phyloP scores from a whole-genome alignment of 805 yeast species.

The Maudiozyma bulderi region DNA sequence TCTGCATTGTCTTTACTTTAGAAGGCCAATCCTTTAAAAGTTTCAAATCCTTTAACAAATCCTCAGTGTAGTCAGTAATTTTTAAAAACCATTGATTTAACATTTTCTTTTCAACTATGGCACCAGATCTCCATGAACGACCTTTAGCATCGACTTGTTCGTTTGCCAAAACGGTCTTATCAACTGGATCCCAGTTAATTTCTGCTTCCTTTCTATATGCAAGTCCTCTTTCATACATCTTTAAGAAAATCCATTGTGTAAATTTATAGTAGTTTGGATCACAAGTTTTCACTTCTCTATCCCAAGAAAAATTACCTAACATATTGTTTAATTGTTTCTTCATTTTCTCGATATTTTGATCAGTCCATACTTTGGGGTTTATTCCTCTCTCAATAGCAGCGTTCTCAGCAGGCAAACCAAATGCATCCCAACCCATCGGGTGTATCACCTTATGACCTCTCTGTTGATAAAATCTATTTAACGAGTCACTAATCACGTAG shows the following conservation, averaged over 20 bases:
- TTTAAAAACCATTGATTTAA: slow-evolving; percentile 91
- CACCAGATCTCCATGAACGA: slow-evolving; percentile 95
- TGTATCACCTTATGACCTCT: slow-evolving; percentile 74
- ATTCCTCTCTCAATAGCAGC: slow-evolving; percentile 86
- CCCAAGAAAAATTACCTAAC: slow-evolving; percentile 91
- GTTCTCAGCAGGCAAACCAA: slow-evolving; percentile 96
- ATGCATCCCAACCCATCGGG: slow-evolving; percentile 99
- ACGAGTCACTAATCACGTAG: slow-evolving; percentile 78
- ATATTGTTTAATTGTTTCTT: slow-evolving; percentile 67
- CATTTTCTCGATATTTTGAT: slow-evolving; percentile 72
- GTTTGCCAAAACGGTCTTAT: slow-evolving; percentile 87
- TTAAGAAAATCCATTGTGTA: slow-evolving; percentile 79
- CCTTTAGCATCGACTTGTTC: slow-evolving; percentile 94
- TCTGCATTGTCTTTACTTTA: slow-evolving; percentile 83
- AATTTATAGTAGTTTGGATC: slow-evolving; percentile 80
- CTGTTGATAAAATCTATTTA: slow-evolving; percentile 69
- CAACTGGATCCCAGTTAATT: slow-evolving; percentile 97
- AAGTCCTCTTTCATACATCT: slow-evolving; percentile 62
- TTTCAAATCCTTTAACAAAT: slow-evolving; percentile 54
- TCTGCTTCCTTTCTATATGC: slow-evolving; percentile 83
- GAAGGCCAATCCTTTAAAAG: slow-evolving; percentile 71
- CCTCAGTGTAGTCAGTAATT: slow-evolving; percentile 72
- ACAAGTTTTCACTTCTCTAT: slow-evolving; percentile 78
- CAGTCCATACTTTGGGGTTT: slow-evolving; percentile 79
- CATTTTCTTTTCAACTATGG: slow-evolving; percentile 71